Percentiles rank a stretch among this genome's conserved stretches.
Evolutionary conservation across 768 basidiomycete species (phyloP).

Genomic region (Rhizopogon vinicolor): DNA sequence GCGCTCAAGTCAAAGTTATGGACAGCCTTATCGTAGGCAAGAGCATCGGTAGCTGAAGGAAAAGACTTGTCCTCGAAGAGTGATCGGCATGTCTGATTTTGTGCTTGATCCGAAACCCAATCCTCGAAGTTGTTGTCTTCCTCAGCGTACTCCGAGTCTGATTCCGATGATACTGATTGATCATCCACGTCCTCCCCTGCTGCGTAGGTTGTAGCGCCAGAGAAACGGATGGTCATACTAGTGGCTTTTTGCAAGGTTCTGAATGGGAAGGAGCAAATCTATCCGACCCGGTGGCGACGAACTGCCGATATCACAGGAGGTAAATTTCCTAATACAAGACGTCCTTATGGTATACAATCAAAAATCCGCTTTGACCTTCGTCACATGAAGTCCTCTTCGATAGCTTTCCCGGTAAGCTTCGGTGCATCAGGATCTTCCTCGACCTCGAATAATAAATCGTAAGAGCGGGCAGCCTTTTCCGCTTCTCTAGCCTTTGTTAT

Average conservation of each 20-base stretch:
- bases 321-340: background rate
- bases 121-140: conserved; percentile 74
- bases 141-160: conserved; percentile 20
- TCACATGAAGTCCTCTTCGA: conserved; percentile 91
- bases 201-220: conserved; percentile 1
- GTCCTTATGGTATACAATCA: background rate
- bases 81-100: conserved; percentile 54
- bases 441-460: conserved; percentile 72
- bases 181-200: conserved; percentile 8
- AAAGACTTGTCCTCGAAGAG: conserved; percentile 71
- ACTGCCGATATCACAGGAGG: conserved; percentile 7
- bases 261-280: background rate
- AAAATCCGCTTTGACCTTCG: background rate
- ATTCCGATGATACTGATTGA: conserved; percentile 13
- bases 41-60: conserved; percentile 50
- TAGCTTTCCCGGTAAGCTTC: conserved; percentile 61
- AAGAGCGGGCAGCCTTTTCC: conserved; percentile 84
- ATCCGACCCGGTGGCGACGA: background rate
- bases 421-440: conserved; percentile 51
- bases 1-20: conserved; percentile 63
- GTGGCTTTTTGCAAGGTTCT: background rate
- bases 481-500: conserved; percentile 73
- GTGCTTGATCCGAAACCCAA: conserved; percentile 69
- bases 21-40: conserved; percentile 54
- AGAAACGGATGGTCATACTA: conserved; percentile 28